Conservation (phyloP, 768 basidiomycete genomes). For the Tremella fuciformis region DNA sequence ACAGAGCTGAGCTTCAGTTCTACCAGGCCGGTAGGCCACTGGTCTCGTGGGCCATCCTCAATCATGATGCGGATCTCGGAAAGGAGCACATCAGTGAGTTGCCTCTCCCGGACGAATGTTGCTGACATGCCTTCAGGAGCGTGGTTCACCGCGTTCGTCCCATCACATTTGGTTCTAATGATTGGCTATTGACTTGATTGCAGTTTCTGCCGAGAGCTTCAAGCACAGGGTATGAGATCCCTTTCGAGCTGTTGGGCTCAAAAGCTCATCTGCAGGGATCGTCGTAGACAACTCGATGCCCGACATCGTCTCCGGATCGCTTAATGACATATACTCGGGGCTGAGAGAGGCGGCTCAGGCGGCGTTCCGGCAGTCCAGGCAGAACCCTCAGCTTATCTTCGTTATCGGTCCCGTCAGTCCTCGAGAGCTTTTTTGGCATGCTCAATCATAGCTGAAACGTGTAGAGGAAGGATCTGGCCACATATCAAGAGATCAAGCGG, state of each 20-base stretch:
- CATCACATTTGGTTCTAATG: not conserved
- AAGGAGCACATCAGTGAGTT: constrained; percentile 26
- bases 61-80: constrained; percentile 30
- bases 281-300: not conserved
- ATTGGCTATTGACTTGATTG: not conserved
- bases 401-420: constrained; percentile 42
- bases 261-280: not conserved
- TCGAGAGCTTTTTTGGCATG: not conserved
- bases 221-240: not conserved
- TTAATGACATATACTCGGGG: not conserved
- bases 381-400: constrained; percentile 44
- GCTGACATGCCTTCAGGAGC: constrained; percentile 1
- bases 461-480: constrained; percentile 28
- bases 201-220: constrained; percentile 1
- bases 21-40: constrained; percentile 27
- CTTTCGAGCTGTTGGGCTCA: not conserved
- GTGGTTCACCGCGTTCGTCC: not conserved
- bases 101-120: too few species aligned
- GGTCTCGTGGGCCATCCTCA: constrained; percentile 40
- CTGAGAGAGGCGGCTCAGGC: constrained; percentile 30
- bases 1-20: constrained; percentile 11
- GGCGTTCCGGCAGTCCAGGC: constrained; percentile 33
- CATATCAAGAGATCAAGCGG: constrained; percentile 42
- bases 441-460: not conserved
- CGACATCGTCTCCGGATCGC: not conserved